Conservation (phyloP, 306 rosid species). For the Cucumis cinereus region DNA sequence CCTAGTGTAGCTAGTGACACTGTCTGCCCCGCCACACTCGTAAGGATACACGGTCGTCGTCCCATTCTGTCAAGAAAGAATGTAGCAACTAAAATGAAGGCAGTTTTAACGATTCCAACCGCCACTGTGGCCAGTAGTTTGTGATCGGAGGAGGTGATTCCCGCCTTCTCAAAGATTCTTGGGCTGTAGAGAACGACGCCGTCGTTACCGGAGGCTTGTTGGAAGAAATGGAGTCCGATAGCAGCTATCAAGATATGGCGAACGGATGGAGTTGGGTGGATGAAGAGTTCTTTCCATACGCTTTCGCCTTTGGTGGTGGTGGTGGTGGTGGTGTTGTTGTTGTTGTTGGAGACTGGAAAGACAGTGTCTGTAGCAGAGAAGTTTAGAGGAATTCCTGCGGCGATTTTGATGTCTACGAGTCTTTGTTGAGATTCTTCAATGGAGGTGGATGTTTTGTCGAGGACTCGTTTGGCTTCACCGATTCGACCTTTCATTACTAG, state of each 20-base stretch:
- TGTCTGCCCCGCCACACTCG: slow-evolving; percentile 51
- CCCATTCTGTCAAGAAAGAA: slow-evolving; percentile 50
- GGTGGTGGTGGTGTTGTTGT: too few species aligned
- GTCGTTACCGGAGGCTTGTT: slow-evolving; percentile 40
- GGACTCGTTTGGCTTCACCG: slow-evolving; percentile 48
- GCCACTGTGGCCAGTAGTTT: slow-evolving; percentile 56
- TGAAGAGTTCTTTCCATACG: slow-evolving; percentile 58
- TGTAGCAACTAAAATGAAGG: slow-evolving; percentile 59
- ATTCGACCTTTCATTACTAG: slow-evolving; percentile 72
- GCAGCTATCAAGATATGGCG: slow-evolving; percentile 50
- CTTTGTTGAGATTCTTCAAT: slow-evolving; percentile 45
- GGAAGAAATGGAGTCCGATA: slow-evolving; percentile 31
- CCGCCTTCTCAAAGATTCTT: slow-evolving; percentile 47
- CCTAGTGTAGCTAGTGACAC: slow-evolving; percentile 28
- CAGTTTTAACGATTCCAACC: slow-evolving; percentile 48
- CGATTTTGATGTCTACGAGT: slow-evolving; percentile 52
- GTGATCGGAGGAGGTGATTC: slow-evolving; percentile 13
- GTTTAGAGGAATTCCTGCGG: slow-evolving; percentile 42
- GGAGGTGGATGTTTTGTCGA: slow-evolving; percentile 46
- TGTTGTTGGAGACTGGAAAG: slow-evolving; percentile 22
- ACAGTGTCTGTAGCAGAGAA: slow-evolving; percentile 26
- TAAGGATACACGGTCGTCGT: slow-evolving; percentile 51
- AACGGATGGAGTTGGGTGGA: slow-evolving; percentile 49
- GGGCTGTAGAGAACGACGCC: slow-evolving; percentile 74
- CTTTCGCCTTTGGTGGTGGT: slow-evolving; percentile 22